Evolutionary conservation across 331 rosid species (phyloP).

Genomic region (Cucumis variabilis): DNA sequence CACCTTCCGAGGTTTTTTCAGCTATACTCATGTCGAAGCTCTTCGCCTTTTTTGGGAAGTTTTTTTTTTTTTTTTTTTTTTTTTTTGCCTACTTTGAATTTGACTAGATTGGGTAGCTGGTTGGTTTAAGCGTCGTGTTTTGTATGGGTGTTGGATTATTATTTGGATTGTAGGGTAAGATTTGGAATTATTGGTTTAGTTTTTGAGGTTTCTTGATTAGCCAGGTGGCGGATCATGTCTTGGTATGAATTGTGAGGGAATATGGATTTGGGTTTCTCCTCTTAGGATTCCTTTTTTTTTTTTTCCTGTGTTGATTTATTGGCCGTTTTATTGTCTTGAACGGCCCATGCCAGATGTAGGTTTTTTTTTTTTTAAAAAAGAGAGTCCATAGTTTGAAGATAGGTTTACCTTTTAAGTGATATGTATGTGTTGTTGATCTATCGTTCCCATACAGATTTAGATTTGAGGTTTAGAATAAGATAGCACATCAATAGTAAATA

Average conservation of each 20-base stretch:
- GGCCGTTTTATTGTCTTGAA: neutral
- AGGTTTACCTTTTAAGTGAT: neutral
- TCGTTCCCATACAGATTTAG: neutral
- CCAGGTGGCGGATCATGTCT: neutral
- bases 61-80: neutral
- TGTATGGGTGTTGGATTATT: neutral
- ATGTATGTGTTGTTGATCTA: neutral
- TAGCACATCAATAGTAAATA: neutral
- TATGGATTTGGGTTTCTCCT: neutral
- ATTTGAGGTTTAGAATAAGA: neutral
- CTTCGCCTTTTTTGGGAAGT: slow-evolving; percentile 74
- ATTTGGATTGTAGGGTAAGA: neutral
- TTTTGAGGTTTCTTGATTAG: neutral
- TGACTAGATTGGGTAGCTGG: slow-evolving; percentile 19
- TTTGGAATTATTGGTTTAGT: neutral
- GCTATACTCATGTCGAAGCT: slow-evolving; percentile 82
- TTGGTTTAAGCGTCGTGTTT: neutral
- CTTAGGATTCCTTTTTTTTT: neutral
- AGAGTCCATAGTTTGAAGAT: neutral
- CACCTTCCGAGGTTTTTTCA: slow-evolving; percentile 56
- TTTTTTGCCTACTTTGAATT: neutral
- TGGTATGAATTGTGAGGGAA: neutral
- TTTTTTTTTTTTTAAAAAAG: neutral
- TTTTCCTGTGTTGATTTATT: neutral
- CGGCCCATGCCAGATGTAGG: neutral